Evolutionary conservation across 345 rosid genomes (phyloP).

Genomic region (Citrus sp.): DNA sequence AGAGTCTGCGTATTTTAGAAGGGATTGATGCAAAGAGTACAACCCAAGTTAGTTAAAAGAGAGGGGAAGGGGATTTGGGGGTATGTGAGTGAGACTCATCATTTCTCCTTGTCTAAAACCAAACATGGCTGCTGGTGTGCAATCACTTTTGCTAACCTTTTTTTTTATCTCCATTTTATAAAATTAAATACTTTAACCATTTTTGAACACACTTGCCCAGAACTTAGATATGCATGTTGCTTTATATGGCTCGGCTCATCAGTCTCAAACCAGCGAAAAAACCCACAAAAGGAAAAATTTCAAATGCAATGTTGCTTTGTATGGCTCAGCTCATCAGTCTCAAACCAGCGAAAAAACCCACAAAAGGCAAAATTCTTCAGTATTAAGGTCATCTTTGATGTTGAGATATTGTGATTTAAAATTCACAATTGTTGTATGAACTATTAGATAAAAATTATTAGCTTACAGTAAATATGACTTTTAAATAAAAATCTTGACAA

Average conservation of each 20-base stretch:
- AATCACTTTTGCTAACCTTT: conserved; percentile 15
- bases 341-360: too few species aligned
- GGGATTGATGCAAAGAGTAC: conserved; percentile 39
- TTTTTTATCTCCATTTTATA: background rate
- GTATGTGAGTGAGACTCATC: conserved; percentile 22
- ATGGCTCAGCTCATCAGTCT: background rate
- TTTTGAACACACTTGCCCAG: background rate
- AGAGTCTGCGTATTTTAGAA: conserved; percentile 23
- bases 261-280: too few species aligned
- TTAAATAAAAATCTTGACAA: too few species aligned
- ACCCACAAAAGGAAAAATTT: too few species aligned
- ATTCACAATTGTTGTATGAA: too few species aligned
- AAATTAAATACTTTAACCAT: background rate
- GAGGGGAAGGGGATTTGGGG: background rate
- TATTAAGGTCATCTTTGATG: too few species aligned
- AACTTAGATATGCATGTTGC: background rate
- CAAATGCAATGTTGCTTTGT: background rate
- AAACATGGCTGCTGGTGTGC: conserved; percentile 9
- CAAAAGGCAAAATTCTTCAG: too few species aligned
- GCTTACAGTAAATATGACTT: too few species aligned
- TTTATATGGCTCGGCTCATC: background rate
- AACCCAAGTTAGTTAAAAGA: conserved; percentile 32
- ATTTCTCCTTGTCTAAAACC: conserved; percentile 14
- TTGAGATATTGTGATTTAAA: too few species aligned
- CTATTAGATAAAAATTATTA: too few species aligned